phyloP scores from a whole-genome alignment of 306 rosid genomes.

The Rosa multiflora region DNA sequence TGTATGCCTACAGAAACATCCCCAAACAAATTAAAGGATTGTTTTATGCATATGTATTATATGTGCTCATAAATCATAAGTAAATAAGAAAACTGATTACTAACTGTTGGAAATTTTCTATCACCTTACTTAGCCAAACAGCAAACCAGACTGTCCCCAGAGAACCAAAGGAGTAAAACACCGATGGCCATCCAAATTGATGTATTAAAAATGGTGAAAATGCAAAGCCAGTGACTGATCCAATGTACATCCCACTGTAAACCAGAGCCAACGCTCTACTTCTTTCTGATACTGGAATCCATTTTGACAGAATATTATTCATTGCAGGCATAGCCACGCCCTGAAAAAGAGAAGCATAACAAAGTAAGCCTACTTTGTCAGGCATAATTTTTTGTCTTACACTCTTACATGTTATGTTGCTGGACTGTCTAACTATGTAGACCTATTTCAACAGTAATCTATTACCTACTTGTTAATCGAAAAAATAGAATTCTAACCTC shows the following conservation, averaged over 20 bases:
- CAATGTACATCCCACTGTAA: slow-evolving; percentile 99
- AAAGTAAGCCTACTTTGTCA: slow-evolving; percentile 9
- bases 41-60: not conserved
- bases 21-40: slow-evolving; percentile 15
- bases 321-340: slow-evolving; percentile 99
- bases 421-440: not conserved
- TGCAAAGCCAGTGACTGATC: slow-evolving; percentile 96
- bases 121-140: slow-evolving; percentile 82
- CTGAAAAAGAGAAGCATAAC: slow-evolving; percentile 43
- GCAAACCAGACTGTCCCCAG: slow-evolving; percentile 87
- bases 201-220: slow-evolving; percentile 92
- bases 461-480: not conserved
- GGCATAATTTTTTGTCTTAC: not conserved
- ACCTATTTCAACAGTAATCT: not conserved
- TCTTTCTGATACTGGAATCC: slow-evolving; percentile 98
- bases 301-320: slow-evolving; percentile 93
- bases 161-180: slow-evolving; percentile 94
- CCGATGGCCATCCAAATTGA: slow-evolving; percentile 97
- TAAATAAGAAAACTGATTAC: not conserved
- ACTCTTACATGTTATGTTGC: not conserved
- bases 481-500: slow-evolving; percentile 60
- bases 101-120: slow-evolving; percentile 1
- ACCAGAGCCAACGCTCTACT: slow-evolving; percentile 92
- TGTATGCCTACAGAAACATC: slow-evolving; percentile 60
- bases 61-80: not conserved